Percentiles rank a stretch among this genome's conserved stretches.
These are phyloP conservation scores for Aspergillus wentii DNA, from an alignment of 495 filamentous ascomycete species.

Conservation along the genomic window DNA sequence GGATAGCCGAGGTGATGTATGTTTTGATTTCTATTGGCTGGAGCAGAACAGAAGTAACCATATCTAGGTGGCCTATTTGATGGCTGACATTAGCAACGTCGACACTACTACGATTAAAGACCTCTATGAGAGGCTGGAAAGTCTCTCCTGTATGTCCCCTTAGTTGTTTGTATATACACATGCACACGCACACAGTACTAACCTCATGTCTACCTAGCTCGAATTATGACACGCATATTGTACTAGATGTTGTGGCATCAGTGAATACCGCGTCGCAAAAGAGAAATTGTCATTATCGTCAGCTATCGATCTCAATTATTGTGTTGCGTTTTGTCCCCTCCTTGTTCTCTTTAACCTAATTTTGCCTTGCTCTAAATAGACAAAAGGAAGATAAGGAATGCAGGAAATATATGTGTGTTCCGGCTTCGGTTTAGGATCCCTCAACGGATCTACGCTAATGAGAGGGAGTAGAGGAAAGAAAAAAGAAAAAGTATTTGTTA, in stretches of 20 bases:
- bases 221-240: constrained; percentile 82
- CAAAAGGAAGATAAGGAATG: too few species aligned
- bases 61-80: constrained; percentile 77
- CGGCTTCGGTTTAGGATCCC: too few species aligned
- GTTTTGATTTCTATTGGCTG: constrained; percentile 11
- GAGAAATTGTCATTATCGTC: constrained; percentile 5
- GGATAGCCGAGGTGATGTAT: constrained; percentile 84
- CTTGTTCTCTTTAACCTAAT: too few species aligned
- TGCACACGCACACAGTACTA: constrained; percentile 1
- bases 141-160: constrained; percentile 63
- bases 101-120: constrained; percentile 75
- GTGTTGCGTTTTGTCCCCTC: too few species aligned
- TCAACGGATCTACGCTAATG: too few species aligned
- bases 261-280: constrained; percentile 1
- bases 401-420: too few species aligned
- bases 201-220: constrained; percentile 43
- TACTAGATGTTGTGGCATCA: constrained; percentile 53
- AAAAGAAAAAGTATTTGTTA: too few species aligned
- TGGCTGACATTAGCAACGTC: constrained; percentile 94
- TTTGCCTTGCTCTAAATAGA: too few species aligned
- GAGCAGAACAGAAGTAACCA: constrained; percentile 8
- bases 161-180: constrained; percentile 1
- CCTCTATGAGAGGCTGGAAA: constrained; percentile 76
- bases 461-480: too few species aligned
- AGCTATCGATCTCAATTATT: not conserved